These are phyloP conservation scores for Celoporthe dispersa DNA, from an alignment of 2,329 filamentous ascomycete species.

Conservation along the genomic window DNA sequence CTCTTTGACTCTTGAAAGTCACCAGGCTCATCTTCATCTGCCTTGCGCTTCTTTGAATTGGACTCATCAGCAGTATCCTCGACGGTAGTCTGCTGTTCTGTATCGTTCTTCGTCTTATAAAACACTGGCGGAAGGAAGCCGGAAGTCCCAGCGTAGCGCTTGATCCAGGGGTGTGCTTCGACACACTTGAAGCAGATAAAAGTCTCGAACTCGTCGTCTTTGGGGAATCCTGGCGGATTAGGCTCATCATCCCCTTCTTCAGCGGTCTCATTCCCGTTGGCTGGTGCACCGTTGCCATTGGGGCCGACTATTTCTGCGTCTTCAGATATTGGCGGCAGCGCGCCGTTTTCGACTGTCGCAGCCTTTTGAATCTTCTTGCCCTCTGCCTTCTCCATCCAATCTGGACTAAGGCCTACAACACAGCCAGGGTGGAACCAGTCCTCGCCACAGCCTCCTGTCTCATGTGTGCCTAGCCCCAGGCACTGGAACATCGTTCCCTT, in stretches of 20 bases:
- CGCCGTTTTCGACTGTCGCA: constrained; percentile 38
- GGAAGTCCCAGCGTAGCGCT: constrained; percentile 76
- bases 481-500: constrained; percentile 99
- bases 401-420: constrained; percentile 76
- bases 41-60: constrained; percentile 67
- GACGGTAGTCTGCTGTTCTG: constrained; percentile 28
- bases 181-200: constrained; percentile 96
- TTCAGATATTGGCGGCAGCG: constrained; percentile 56
- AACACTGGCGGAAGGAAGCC: constrained; percentile 82
- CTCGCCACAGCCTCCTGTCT: constrained; percentile 89
- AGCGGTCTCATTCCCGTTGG: constrained; percentile 37
- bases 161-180: constrained; percentile 88
- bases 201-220: constrained; percentile 85
- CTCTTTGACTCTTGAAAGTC: constrained; percentile 53
- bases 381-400: constrained; percentile 65
- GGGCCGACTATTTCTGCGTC: constrained; percentile 45
- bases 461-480: constrained; percentile 77
- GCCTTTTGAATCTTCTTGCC: constrained; percentile 35
- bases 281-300: constrained; percentile 25
- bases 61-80: not conserved
- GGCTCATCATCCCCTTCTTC: constrained; percentile 66
- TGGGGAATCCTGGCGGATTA: constrained; percentile 82
- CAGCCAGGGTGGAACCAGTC: constrained; percentile 98
- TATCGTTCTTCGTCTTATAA: constrained; percentile 37
- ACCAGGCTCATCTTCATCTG: constrained; percentile 54